Conservation (phyloP, 2,329 filamentous ascomycete species). For the Hypoxylon sp. region DNA sequence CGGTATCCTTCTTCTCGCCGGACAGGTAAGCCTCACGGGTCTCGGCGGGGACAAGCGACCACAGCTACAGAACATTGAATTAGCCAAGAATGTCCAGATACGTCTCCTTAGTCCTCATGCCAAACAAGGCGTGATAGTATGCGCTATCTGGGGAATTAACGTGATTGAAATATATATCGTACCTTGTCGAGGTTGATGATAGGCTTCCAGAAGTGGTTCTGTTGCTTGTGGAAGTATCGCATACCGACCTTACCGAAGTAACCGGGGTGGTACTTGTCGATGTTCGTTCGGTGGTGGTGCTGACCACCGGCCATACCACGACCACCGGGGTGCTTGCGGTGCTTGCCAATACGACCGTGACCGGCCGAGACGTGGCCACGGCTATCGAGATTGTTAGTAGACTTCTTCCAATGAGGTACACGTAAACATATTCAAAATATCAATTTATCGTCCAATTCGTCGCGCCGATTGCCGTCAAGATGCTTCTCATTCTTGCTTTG, state of each 20-base stretch:
- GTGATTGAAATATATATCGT: slow-evolving; percentile 55
- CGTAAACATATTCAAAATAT: slow-evolving; percentile 12
- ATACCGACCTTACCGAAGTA: slow-evolving; percentile 99
- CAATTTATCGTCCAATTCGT: slow-evolving; percentile 27
- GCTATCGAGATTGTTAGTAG: slow-evolving; percentile 65
- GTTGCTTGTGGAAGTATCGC: slow-evolving; percentile 96
- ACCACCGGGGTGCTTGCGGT: slow-evolving; percentile 91
- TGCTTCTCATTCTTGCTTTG: background rate
- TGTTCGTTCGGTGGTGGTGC: slow-evolving; percentile 96
- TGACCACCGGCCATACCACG: slow-evolving; percentile 97
- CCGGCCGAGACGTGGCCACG: slow-evolving; percentile 98
- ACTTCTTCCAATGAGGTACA: slow-evolving; percentile 12
- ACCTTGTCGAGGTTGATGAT: slow-evolving; percentile 99
- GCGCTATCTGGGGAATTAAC: background rate
- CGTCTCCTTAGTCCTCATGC: background rate
- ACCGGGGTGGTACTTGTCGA: slow-evolving; percentile 90
- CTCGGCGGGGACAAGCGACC: slow-evolving; percentile 93
- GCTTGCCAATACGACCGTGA: slow-evolving; percentile 98
- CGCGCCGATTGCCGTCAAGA: slow-evolving; percentile 31
- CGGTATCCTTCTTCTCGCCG: slow-evolving; percentile 86
- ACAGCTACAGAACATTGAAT: slow-evolving; percentile 73
- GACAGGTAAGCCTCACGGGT: slow-evolving; percentile 92
- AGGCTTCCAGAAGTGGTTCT: slow-evolving; percentile 98
- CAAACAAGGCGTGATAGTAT: background rate
- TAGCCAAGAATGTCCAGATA: slow-evolving; percentile 14